Base-by-base conservation (phyloP, 2,329 filamentous ascomycete genomes). In the Aciculosporium take region DNA sequence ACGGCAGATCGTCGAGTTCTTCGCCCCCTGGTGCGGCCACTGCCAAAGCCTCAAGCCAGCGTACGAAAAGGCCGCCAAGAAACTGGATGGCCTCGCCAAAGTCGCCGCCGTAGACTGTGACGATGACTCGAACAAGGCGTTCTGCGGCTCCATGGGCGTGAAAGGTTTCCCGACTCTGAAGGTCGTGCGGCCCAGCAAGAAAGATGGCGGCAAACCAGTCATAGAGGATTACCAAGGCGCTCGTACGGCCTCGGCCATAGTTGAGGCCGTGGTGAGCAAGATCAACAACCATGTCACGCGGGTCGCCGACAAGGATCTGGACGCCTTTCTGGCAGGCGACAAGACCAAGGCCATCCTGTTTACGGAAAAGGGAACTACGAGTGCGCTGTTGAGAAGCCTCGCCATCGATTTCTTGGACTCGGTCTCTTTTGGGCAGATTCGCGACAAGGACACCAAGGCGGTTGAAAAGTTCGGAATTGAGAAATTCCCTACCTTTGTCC, bases 11-110 rank as follows among this genome's bases (percentile, higher is more conserved):
- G 65, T 78, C 58, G 85, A 88, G 64, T 96, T 96, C 72, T 96
- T 94, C 56, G 89, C 89, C 7, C 89, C 89, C 20, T 96, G 89
- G 89, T 96, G 91, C 56, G 91, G 89, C 32, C 91, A 96, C 65
- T 98, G 91, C 68, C 75, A 94, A 65, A 95, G 83, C 64, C 81
- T 98, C 55, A 88, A 95, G 65, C 89, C 88, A 3, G 84, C 85
- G 34, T 98, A 91, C 64, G 89, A 96, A 62, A 94, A 94, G 63
- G 88, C 81, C 2, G 91, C 91, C 52, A 83, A 81, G 54, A 86
- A 79, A 53, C 80, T 98, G 44, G 76, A 82, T n/a, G 91, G 91
- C 12, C 72, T 96, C 12, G 91, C 87, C 53, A 93, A 94, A 55
- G 89, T 98, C 32, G 91, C 86, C 37, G 91, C 93, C 42, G 71